phyloP scores from a whole-genome alignment of 106 monocot species.

The Cymbidium sinense region DNA sequence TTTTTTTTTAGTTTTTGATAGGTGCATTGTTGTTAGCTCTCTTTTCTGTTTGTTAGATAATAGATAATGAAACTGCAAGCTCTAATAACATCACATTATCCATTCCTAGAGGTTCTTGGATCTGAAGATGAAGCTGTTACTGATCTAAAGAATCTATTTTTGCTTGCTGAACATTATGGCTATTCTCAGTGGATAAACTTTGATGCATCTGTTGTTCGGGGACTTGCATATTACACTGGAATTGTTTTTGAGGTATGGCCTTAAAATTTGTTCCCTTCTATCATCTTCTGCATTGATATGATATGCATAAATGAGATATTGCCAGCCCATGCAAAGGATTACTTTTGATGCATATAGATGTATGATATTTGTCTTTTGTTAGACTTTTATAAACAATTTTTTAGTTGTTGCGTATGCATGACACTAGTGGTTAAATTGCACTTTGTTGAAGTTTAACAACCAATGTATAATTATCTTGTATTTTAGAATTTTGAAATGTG shows the following conservation, averaged over 20 bases:
- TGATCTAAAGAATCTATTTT: slow-evolving; percentile 87
- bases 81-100: slow-evolving; percentile 8
- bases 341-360: not conserved
- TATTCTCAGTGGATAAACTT: slow-evolving; percentile 90
- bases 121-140: slow-evolving; percentile 80
- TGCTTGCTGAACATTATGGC: slow-evolving; percentile 87
- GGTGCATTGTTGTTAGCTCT: not conserved
- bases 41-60: not conserved
- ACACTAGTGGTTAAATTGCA: not conserved
- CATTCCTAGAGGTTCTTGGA: slow-evolving; percentile 68
- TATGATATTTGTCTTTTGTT: not conserved
- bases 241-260: slow-evolving; percentile 91
- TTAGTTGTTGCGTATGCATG: not conserved
- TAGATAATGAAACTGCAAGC: not conserved
- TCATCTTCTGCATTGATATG: not conserved
- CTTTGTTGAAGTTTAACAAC: not conserved
- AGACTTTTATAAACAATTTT: not conserved
- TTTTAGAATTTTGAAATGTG: not conserved
- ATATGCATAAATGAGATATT: not conserved
- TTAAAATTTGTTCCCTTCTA: not conserved
- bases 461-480: not conserved
- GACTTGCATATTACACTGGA: slow-evolving; percentile 97
- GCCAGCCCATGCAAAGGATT: not conserved
- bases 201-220: slow-evolving; percentile 98
- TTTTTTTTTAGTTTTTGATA: not conserved